Evolutionary conservation across 768 basidiomycete genomes (phyloP).

Genomic region (Saitozyma sp.): DNA sequence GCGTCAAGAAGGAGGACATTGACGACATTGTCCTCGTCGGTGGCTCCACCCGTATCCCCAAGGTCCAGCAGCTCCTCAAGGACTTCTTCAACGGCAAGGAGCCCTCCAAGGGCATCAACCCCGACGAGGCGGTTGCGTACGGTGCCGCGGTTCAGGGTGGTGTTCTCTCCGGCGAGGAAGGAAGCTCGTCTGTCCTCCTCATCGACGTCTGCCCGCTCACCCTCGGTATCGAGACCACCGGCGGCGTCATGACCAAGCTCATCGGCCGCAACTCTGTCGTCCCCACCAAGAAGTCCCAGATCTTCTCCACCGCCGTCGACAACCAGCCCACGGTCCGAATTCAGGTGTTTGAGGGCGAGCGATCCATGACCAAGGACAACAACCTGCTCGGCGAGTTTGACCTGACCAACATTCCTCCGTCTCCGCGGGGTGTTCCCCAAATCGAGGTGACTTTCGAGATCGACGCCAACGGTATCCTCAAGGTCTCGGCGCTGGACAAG

Average conservation of each 20-base stretch:
- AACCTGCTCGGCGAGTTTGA: conserved; percentile 98
- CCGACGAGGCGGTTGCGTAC: conserved; percentile 97
- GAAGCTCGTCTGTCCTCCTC: conserved; percentile 82
- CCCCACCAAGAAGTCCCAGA: conserved; percentile 54
- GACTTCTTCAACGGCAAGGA: conserved; percentile 99
- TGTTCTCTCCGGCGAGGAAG: conserved; percentile 92
- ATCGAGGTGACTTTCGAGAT: conserved; percentile 98
- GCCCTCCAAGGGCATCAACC: conserved; percentile 99
- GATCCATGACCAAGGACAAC: conserved; percentile 98
- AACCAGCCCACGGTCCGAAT: conserved; percentile 54
- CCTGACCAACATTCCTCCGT: conserved; percentile 91
- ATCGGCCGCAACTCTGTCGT: conserved; percentile 58
- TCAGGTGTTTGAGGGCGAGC: conserved; percentile 76
- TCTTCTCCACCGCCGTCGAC: conserved; percentile 55
- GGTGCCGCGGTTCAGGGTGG: conserved; percentile 99
- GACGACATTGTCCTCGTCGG: conserved; percentile 97
- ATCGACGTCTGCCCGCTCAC: conserved; percentile 81
- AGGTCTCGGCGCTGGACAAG: conserved; percentile 93
- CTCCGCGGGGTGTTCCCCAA: conserved; percentile 96
- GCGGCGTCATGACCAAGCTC: conserved; percentile 98
- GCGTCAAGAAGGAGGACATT: conserved; percentile 95
- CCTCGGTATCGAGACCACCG: conserved; percentile 85
- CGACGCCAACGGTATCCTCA: conserved; percentile 78
- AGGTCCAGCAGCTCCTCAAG: conserved; percentile 93
- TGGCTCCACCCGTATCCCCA: conserved; percentile 97